Percentiles rank a stretch among this genome's conserved stretches.
phyloP scores from a whole-genome alignment of 2,329 filamentous ascomycete species.

The Chrysoporthe austroafricana region DNA sequence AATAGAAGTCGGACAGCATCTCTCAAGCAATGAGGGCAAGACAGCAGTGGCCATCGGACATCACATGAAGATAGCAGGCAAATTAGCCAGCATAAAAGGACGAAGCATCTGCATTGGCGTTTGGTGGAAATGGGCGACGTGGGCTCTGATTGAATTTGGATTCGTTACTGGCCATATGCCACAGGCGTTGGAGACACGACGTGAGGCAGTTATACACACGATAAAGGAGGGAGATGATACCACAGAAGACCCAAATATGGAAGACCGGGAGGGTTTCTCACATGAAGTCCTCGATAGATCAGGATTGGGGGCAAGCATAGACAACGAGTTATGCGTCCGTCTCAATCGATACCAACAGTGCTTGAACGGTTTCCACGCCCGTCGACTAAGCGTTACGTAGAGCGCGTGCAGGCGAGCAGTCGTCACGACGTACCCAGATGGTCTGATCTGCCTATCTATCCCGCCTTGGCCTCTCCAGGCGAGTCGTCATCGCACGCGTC shows the following conservation, averaged over 20 bases:
- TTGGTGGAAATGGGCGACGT: constrained; percentile 1
- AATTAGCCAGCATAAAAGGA: neutral
- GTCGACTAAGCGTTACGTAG: neutral
- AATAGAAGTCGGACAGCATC: neutral
- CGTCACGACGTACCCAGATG: neutral
- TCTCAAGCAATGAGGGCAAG: neutral
- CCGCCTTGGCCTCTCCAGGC: neutral
- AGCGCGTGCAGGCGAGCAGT: neutral
- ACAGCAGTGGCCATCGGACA: neutral
- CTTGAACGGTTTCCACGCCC: neutral
- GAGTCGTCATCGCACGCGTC: constrained; percentile 24
- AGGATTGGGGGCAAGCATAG: neutral
- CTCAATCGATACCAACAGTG: neutral
- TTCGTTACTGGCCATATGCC: constrained; percentile 19
- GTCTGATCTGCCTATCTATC: neutral
- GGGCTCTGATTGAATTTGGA: constrained; percentile 26
- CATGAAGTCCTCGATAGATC: constrained; percentile 16
- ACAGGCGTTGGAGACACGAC: constrained; percentile 23
- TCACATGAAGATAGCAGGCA: neutral
- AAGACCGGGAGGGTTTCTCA: neutral
- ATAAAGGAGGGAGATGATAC: constrained; percentile 21
- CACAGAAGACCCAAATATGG: constrained; percentile 17
- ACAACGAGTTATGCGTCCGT: neutral
- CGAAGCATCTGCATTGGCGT: constrained; percentile 12
- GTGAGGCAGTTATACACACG: constrained; percentile 9